phyloP scores from a whole-genome alignment of 2,329 filamentous ascomycete genomes.

The Sporothrix brunneoviolacea region DNA sequence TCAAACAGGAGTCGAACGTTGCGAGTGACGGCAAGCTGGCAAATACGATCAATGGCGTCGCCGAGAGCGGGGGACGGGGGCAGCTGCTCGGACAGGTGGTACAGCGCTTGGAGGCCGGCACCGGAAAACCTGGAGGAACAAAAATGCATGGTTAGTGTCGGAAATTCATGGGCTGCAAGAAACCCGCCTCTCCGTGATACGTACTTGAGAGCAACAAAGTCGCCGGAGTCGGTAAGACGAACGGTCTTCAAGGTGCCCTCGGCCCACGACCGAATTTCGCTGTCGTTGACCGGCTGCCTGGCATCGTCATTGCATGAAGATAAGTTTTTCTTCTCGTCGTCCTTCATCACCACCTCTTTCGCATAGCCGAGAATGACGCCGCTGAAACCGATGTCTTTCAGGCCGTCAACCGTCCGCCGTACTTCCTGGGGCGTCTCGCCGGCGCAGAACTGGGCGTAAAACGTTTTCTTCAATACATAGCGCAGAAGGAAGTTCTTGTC shows the following conservation, averaged over 20 bases:
- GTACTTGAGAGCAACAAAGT: conserved; percentile 63
- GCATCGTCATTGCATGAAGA: conserved; percentile 36
- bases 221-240: conserved; percentile 60
- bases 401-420: conserved; percentile 51
- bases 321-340: conserved; percentile 42
- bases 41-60: conserved; percentile 66
- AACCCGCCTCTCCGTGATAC: conserved; percentile 29
- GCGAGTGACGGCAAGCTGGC: conserved; percentile 60
- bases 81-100: conserved; percentile 55
- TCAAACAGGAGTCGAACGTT: conserved; percentile 74
- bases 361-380: conserved; percentile 84
- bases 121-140: conserved; percentile 78
- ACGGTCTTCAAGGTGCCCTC: conserved; percentile 70
- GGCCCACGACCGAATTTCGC: conserved; percentile 65
- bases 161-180: background rate
- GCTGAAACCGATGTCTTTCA: conserved; percentile 70
- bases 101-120: conserved; percentile 66
- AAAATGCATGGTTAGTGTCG: background rate
- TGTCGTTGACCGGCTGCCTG: conserved; percentile 38
- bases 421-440: conserved; percentile 69
- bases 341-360: conserved; percentile 66
- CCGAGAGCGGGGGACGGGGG: conserved; percentile 59
- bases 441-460: conserved; percentile 88
- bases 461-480: conserved; percentile 68
- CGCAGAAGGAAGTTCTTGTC: conserved; percentile 68